phyloP scores from a whole-genome alignment of 805 yeast species.

The Jamesozyma gamospora region DNA sequence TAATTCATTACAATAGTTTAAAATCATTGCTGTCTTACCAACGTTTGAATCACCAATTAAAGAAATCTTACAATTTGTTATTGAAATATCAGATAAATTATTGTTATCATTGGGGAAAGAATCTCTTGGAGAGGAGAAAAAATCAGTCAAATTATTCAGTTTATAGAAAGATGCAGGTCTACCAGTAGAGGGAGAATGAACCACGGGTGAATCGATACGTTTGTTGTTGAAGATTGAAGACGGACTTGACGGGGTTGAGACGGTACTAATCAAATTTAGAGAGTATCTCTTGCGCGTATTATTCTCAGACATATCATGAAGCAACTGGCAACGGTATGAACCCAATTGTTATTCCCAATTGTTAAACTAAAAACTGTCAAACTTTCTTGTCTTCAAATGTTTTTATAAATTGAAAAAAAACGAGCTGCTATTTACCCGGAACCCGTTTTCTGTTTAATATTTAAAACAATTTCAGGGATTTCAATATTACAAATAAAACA shows the following conservation, averaged over 20 bases:
- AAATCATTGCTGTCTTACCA: constrained; percentile 39
- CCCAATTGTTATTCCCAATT: too few relatives aligned
- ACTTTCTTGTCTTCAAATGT: too few relatives aligned
- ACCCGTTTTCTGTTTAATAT: too few relatives aligned
- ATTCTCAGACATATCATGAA: too few relatives aligned
- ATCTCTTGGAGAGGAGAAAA: constrained; percentile 1
- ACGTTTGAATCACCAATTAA: constrained; percentile 40
- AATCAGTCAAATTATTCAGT: background rate
- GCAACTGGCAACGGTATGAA: too few relatives aligned
- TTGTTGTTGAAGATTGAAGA: background rate
- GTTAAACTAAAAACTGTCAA: too few relatives aligned
- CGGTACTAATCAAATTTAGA: background rate
- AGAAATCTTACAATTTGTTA: constrained; percentile 29
- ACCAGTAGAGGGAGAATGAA: too few relatives aligned
- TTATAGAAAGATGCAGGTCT: background rate
- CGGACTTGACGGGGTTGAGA: background rate
- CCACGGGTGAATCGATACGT: background rate
- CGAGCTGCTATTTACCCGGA: too few relatives aligned
- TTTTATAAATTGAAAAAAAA: too few relatives aligned
- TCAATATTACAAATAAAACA: too few relatives aligned
- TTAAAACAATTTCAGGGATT: too few relatives aligned
- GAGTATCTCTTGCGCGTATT: background rate
- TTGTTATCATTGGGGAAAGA: background rate
- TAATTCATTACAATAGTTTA: constrained; percentile 34
- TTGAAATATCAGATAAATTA: background rate